Base-by-base conservation (phyloP, 1,284 basidiomycete genomes). In the Cutaneotrichosporon arboriforme region DNA sequence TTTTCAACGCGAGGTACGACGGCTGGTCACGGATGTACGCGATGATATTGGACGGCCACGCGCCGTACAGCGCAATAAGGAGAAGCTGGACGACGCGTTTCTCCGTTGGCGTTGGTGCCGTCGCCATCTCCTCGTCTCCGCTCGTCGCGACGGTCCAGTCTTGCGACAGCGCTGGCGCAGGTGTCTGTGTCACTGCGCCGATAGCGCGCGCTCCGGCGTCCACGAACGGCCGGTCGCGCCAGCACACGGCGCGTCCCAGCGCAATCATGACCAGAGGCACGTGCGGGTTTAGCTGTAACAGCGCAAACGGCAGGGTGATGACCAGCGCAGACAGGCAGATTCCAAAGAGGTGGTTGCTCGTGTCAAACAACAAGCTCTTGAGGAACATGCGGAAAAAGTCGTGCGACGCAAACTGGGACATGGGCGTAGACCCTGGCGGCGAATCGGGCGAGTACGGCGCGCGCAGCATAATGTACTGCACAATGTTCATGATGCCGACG, bases 41-140 rank as follows among this genome's bases (percentile, higher is more conserved):
- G 31, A 72, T 60, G n/a, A 71, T 60, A 53, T 73, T 73, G 9
- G 71, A 73, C 3, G 71, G 71, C 71, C 71, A 73, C 2, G 64
- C 68, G 35, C 62, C 65, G 46, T 73, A 71, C 42, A 70, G 48
- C 9, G 58, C 61, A 23, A 70, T 59, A 12, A 71, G 60, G 31
- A 61, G 61, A 4, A 69, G 53, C 35, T 65, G 60, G 10, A 66
- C 63, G 43, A 68, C 63, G 1, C 55, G 53, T 31, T 64, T 55
- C n/a, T 59, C 54, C 5, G 54, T 59, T 8, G 38, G 41, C 4
- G 51, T 48, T 15, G 53, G 48, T 12, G 36, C 37, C n/a, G n/a
- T n/a, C 4, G 41, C 18, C 12, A 43, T 45, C 36, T 23, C 39
- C 12, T 26, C 44, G 13, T 36, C 36, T 5, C 4, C 39, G 35